These are phyloP conservation scores for Meyerozyma athensensis DNA, from an alignment of 1,139 yeast genomes.

Conservation along the genomic window DNA sequence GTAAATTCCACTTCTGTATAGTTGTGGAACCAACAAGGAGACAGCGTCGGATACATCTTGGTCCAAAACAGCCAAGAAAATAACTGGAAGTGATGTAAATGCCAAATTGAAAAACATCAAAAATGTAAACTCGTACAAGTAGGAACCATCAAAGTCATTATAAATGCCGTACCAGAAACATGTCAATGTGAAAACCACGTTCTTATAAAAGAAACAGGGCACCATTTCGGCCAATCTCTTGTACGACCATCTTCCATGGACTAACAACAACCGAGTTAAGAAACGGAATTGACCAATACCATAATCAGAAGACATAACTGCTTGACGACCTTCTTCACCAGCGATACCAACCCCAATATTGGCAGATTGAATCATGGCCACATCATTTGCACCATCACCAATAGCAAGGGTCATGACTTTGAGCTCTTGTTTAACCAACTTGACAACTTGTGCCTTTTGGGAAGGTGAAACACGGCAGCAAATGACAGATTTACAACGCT, in stretches of 20 bases:
- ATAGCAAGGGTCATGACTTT: slow-evolving; percentile 61
- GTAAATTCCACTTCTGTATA: slow-evolving; percentile 51
- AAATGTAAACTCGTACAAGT: slow-evolving; percentile 86
- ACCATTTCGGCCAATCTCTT: slow-evolving; percentile 90
- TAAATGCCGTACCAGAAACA: slow-evolving; percentile 91
- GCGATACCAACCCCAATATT: slow-evolving; percentile 98
- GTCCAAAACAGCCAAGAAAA: slow-evolving; percentile 84
- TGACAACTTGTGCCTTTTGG: slow-evolving; percentile 57
- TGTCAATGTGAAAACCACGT: slow-evolving; percentile 81
- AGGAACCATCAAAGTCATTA: slow-evolving; percentile 85
- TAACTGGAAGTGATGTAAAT: slow-evolving; percentile 90
- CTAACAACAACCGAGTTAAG: slow-evolving; percentile 69
- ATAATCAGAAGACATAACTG: slow-evolving; percentile 96
- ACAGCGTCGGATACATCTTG: slow-evolving; percentile 86
- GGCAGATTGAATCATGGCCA: slow-evolving; percentile 98
- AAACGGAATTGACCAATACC: slow-evolving; percentile 94
- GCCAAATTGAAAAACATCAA: slow-evolving; percentile 92
- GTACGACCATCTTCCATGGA: slow-evolving; percentile 97
- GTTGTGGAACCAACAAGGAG: slow-evolving; percentile 52
- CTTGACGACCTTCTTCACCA: slow-evolving; percentile 98
- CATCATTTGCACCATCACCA: slow-evolving; percentile 96
- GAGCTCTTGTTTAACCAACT: slow-evolving; percentile 45
- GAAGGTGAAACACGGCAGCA: slow-evolving; percentile 66
- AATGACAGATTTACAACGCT: slow-evolving; percentile 55
- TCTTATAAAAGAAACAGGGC: slow-evolving; percentile 89